Percentiles rank a stretch among this genome's conserved stretches.
phyloP scores from a whole-genome alignment of 345 rosid genomes.

The Alliaria petiolata region DNA sequence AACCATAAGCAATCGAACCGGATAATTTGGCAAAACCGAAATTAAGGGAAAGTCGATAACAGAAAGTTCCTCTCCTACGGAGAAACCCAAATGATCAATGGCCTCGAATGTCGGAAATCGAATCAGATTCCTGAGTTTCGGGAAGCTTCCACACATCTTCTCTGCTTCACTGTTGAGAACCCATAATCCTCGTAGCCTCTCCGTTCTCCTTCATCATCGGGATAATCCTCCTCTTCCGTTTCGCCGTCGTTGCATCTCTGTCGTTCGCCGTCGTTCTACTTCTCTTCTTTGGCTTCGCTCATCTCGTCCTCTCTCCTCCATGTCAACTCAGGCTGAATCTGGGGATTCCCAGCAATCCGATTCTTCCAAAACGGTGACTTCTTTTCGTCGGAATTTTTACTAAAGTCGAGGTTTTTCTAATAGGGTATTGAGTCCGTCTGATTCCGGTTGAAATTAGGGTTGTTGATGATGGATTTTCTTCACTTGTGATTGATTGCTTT shows the following conservation, averaged over 20 bases:
- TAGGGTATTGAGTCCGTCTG: background rate
- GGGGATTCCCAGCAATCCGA: slow-evolving; percentile 38
- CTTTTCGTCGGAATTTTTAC: background rate
- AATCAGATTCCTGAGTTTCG: slow-evolving; percentile 36
- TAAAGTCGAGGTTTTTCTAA: background rate
- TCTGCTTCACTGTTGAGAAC: slow-evolving; percentile 9
- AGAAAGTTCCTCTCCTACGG: background rate
- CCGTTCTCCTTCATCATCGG: slow-evolving; percentile 38
- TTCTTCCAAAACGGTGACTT: slow-evolving; percentile 50
- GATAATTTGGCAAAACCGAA: background rate
- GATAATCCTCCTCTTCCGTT: slow-evolving; percentile 39
- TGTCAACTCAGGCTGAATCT: slow-evolving; percentile 39
- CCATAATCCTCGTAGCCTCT: slow-evolving; percentile 40
- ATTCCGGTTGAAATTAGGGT: background rate
- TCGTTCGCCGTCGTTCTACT: slow-evolving; percentile 39
- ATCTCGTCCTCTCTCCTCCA: slow-evolving; percentile 37
- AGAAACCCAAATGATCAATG: slow-evolving; percentile 1
- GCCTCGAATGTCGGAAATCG: slow-evolving; percentile 7
- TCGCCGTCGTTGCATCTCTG: slow-evolving; percentile 29
- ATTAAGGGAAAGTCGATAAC: background rate
- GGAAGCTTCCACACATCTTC: slow-evolving; percentile 20
- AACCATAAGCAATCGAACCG: slow-evolving; percentile 1
- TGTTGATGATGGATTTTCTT: background rate
- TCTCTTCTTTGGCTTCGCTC: slow-evolving; percentile 41
- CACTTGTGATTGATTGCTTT: no score